Base-by-base conservation (phyloP, 805 yeast species). In the Zygosaccharomyces siamensis region DNA sequence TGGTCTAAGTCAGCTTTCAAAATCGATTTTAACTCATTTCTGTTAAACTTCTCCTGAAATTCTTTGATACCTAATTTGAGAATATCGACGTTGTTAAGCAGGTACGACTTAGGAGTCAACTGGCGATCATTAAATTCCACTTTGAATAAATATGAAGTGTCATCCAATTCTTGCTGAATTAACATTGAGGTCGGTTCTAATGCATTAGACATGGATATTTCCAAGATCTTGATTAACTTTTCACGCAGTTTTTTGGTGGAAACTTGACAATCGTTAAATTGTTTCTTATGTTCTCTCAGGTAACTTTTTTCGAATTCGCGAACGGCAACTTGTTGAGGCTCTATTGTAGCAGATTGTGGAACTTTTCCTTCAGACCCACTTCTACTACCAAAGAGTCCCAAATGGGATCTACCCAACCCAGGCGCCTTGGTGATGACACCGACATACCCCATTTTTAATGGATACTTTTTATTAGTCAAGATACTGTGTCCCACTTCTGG, bases 121-220 rank as follows among this genome's bases (percentile, higher is more conserved):
- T 85, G 87, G 46, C 97, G 79, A 67, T 93, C 99, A 63, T 93
- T 93, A 69, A 89, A 93, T 67, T 93, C 97, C 21, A 93, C 99
- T 66, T 93, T 93, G 72, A 89, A 93, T 63, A 84, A 82, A 64
- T 93, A 93, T 1, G 93, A 72, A 0, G 97, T 81, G 60, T 95
- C 99, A 64, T 95, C 99, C 39, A 90, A 76, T 66, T 93, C 99
- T 61, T 82, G 90, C 52, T 86, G 87, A 45, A 93, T 92, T 5
- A 90, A 76, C 40, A 78, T 74, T 46, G 89, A 88, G 11, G 97
- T 89, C 21, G 99, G 98, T 54, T 82, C 83, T 48, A 93, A 74
- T 1, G 95, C 86, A 45, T 78, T 77, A 1, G 96, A 87, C 97
- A 93, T 92, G 5, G 97, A 86, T 52, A 77, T 80, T 61, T 93